Conservation (phyloP, 352 stramenopile species). For the Blastocystis sp. region DNA sequence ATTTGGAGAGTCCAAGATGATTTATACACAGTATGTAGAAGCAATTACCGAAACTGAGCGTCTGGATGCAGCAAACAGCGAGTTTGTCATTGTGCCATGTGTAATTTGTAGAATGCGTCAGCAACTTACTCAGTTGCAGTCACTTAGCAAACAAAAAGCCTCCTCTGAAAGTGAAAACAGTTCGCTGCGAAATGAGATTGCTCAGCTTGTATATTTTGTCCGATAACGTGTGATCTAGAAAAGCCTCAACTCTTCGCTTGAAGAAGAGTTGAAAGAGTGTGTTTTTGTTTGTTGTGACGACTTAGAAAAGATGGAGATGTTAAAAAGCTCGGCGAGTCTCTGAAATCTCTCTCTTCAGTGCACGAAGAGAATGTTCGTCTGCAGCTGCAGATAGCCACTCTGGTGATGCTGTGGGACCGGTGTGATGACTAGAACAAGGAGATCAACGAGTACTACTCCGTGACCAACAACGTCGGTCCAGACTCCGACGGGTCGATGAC, state of each 20-base stretch:
- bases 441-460: constrained; percentile 21
- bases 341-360: background rate
- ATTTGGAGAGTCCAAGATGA: background rate
- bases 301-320: background rate
- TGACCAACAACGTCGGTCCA: background rate
- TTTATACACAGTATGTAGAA: background rate
- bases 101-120: background rate
- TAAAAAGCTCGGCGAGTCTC: background rate
- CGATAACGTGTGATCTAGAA: background rate
- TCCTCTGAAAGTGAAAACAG: background rate
- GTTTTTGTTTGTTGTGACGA: too few species aligned
- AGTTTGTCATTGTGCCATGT: background rate
- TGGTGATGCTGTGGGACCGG: background rate
- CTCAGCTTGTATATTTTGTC: background rate
- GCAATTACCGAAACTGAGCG: background rate
- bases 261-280: background rate
- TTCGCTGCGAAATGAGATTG: background rate
- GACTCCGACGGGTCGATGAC: background rate
- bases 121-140: background rate
- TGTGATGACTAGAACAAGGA: constrained; percentile 8
- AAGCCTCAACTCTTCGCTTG: background rate
- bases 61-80: constrained; percentile 10
- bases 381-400: constrained; percentile 10
- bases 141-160: background rate
- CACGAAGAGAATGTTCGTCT: constrained; percentile 48